Evolutionary conservation across 2,329 filamentous ascomycete species (phyloP), one percentile per base, ranked within the genome.

Genomic region (Pseudogymnoascus sp.): DNA sequence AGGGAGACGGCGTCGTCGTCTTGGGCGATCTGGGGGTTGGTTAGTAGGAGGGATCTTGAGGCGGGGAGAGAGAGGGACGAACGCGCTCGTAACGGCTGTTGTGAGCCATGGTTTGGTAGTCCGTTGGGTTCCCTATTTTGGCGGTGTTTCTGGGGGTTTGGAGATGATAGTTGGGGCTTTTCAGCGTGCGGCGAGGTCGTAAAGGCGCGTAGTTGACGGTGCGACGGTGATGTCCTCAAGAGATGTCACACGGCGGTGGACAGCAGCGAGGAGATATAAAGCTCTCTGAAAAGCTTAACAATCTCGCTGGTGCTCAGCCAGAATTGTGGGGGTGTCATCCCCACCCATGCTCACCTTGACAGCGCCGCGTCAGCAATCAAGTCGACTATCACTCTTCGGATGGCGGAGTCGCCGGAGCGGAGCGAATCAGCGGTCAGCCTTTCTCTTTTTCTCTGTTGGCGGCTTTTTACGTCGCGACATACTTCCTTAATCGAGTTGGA

Each of bases 1-100:
- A 26, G 59, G 60, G 59, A 63, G 53, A 63, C 59, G 38, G 31
- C 40, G 16, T 46, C 31, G 35, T 61, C 31, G 22, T 61, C 46
- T 62, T 60, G 37, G 1, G 12, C 59, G 38, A 50, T 38, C 37
- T 62, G 14, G 12, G 8, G 19, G 33, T 7, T 14, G 28, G 59
- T 63, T 41, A 40, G 40, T 14, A 35, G 53, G 26, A 50, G 22
- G 22, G 22, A 5, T n/a, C 6, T n/a, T 10, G 43, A 8, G 24
- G 43, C 19, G 61, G 33, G 26, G 31, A 46, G n/a, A 53, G 19
- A n/a, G 38, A 37, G 28, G n/a, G 38, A 41, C 62, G 10, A n/a
- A 24, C 59, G 4, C 33, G 33, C 19, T 41, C 59, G 14, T 41
- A 37, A 11, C 38, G 33, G 33, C 59, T 60, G 38, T 38, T 60